Evolutionary conservation across 805 yeast genomes (phyloP), one percentile per base, ranked within the genome.

Genomic region (Lachancea dasiensis): DNA sequence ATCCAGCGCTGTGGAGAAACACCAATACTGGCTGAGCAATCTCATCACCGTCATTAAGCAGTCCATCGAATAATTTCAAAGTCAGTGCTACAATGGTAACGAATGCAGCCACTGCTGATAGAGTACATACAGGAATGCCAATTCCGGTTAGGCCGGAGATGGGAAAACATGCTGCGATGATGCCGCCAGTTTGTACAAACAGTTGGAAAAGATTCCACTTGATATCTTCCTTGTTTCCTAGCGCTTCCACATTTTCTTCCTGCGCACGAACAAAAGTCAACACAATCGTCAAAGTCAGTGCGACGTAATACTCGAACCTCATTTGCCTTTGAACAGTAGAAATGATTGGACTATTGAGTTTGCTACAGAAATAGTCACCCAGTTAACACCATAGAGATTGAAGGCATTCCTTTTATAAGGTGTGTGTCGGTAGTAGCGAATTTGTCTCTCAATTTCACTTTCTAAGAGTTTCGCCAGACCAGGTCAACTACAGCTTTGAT

Each of bases 191-290:
- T 15, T 27, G 34, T 2, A 38, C 14, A n/a, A 38, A 27, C 6
- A 38, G 18, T 22, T 31, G 28, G 20, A 38, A 38, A 6, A 29
- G 18, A 13, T 38, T 38, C 41, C 41, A 38, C 15, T 23, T 33
- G 9, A 38, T 11, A 13, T 33, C 41, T 22, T 33, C 21, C 5
- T 23, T 11, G 31, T 38, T 33, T 3, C 22, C 26, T 23, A 27
- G 38, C 9, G 27, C 23, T 15, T 23, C 33, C 9, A 38, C 16
- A 19, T 6, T 22, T 17, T 19, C 17, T n/a, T 27, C 30, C 15
- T 38, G 32, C 5, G 33, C 26, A 11, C 16, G 17, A n/a, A 29
- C 29, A 11, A 15, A 7, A 17, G 26, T 19, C 7, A 19, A 7
- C 6, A 21, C 18, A 5, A 19, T 11, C n/a, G 16, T 8, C 9